phyloP scores from a whole-genome alignment of 2,329 filamentous ascomycete species.

The Cladosporium cucumerinum region DNA sequence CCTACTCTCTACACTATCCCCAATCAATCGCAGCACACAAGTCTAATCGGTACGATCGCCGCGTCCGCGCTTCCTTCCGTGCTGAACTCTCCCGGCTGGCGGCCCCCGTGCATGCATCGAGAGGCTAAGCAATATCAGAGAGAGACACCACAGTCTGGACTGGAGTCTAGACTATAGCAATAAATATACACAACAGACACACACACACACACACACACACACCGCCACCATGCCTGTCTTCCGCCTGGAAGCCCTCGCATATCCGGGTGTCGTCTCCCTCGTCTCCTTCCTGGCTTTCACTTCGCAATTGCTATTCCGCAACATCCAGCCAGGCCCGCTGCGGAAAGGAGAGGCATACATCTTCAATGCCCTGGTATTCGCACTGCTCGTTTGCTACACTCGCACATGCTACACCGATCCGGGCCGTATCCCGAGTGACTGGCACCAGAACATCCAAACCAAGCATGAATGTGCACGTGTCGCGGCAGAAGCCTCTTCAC shows the following conservation, averaged over 20 bases:
- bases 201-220: background rate
- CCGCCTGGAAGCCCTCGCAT: slow-evolving; percentile 13
- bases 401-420: slow-evolving; percentile 59
- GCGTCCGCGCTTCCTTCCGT: background rate
- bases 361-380: slow-evolving; percentile 64
- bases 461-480: slow-evolving; percentile 26
- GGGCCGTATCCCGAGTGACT: slow-evolving; percentile 50
- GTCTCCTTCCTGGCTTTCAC: slow-evolving; percentile 69
- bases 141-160: background rate
- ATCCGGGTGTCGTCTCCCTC: slow-evolving; percentile 60
- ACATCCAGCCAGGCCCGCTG: slow-evolving; percentile 57
- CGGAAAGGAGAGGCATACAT: slow-evolving; percentile 54
- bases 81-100: background rate
- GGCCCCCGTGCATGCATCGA: background rate
- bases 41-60: background rate
- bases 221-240: background rate
- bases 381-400: slow-evolving; percentile 69
- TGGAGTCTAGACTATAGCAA: background rate
- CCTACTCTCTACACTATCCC: background rate
- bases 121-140: background rate
- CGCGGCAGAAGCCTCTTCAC: slow-evolving; percentile 24
- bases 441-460: slow-evolving; percentile 29
- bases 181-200: background rate
- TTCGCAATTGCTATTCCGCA: slow-evolving; percentile 67
- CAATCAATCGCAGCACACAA: background rate